phyloP scores from a whole-genome alignment of 202 grass and related monocot species.

The Setaria italica region DNA sequence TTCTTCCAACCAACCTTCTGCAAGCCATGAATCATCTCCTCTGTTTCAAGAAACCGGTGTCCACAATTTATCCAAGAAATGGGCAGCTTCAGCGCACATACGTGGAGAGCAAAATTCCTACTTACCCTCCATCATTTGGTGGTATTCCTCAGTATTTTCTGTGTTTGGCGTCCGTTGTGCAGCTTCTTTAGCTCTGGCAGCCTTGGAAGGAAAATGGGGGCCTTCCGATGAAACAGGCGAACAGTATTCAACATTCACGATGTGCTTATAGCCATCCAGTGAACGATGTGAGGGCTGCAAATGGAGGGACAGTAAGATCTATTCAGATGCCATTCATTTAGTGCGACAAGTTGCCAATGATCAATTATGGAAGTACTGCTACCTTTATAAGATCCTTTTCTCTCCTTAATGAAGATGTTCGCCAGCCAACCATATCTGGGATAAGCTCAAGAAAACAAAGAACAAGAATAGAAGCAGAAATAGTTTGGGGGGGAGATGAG shows the following conservation, averaged over 20 bases:
- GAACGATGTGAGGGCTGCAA: constrained; percentile 64
- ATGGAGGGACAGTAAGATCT: neutral
- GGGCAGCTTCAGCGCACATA: neutral
- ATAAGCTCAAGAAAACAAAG: constrained; percentile 60
- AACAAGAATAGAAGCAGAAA: constrained; percentile 14
- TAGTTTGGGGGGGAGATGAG: neutral
- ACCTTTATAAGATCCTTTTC: constrained; percentile 75
- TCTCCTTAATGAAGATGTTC: constrained; percentile 91
- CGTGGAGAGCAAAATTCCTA: neutral
- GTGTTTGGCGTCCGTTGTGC: constrained; percentile 59
- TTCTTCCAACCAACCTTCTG: constrained; percentile 95
- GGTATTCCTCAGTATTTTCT: constrained; percentile 71
- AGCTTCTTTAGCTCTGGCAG: constrained; percentile 70
- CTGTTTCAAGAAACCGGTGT: constrained; percentile 50
- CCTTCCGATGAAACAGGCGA: constrained; percentile 52
- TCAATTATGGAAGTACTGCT: neutral
- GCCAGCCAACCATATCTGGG: constrained; percentile 90
- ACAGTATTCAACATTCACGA: constrained; percentile 78
- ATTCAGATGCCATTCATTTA: constrained; percentile 6
- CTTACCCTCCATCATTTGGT: constrained; percentile 83
- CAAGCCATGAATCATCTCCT: constrained; percentile 85
- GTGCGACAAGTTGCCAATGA: neutral
- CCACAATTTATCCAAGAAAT: neutral
- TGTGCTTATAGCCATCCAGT: constrained; percentile 75
- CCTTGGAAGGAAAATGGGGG: constrained; percentile 75